These are phyloP conservation scores for Clausena lansium DNA, from an alignment of 345 rosid species.

Conservation along the genomic window DNA sequence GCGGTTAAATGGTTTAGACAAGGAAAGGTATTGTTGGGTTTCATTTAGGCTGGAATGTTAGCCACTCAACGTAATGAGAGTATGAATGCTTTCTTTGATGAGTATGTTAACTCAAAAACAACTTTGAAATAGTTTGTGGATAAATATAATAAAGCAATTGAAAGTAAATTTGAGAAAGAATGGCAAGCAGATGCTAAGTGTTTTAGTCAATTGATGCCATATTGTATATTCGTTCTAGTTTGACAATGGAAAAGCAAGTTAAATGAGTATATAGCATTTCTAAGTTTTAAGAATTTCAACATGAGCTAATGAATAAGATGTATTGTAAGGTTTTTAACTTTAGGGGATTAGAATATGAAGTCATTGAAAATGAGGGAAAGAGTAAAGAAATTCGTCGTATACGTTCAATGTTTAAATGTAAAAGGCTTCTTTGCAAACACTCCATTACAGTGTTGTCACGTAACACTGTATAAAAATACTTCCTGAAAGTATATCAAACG, in stretches of 20 bases:
- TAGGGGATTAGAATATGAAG: too few relatives aligned
- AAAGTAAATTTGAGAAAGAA: not conserved
- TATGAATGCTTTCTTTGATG: too few relatives aligned
- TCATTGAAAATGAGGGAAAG: too few relatives aligned
- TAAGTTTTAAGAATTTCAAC: not conserved
- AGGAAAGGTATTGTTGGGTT: not conserved
- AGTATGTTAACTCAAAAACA: too few relatives aligned
- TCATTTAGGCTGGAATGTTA: not conserved
- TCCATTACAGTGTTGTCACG: not conserved
- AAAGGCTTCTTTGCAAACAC: too few relatives aligned
- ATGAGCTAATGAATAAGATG: too few relatives aligned
- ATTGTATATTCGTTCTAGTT: accelerated
- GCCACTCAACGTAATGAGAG: accelerated
- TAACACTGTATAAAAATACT: not conserved
- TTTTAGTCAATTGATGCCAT: not conserved
- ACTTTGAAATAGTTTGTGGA: too few relatives aligned
- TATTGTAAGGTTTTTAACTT: too few relatives aligned
- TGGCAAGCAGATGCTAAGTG: not conserved
- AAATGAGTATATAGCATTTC: not conserved
- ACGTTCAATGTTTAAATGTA: not conserved
- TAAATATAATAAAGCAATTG: too few relatives aligned
- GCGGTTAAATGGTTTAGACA: not conserved
- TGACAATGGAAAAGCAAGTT: not conserved
- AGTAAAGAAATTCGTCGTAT: not conserved
- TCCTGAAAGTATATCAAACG: not conserved